phyloP scores from a whole-genome alignment of 768 basidiomycete genomes.

The Rhizopogon rudus region DNA sequence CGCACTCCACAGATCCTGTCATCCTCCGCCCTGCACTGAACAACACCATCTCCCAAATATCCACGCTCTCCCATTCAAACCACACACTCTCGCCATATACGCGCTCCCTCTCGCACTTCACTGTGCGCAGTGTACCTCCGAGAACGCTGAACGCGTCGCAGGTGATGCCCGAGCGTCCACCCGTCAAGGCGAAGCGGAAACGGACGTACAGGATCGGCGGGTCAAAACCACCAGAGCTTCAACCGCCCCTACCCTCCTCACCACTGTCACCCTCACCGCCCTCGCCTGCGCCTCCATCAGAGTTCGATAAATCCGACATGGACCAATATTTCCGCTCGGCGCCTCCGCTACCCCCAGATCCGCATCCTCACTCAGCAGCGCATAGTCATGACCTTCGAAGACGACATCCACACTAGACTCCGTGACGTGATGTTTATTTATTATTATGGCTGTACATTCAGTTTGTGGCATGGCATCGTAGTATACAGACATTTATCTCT shows the following conservation, averaged over 20 bases:
- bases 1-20: constrained; percentile 36
- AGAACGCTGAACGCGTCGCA: constrained; percentile 32
- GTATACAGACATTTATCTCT: no score
- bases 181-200: constrained; percentile 72
- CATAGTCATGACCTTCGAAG: constrained; percentile 16
- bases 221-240: constrained; percentile 5
- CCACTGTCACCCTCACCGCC: constrained; percentile 18
- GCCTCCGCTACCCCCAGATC: neutral
- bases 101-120: constrained; percentile 84
- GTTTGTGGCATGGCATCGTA: no score
- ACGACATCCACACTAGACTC: constrained; percentile 14
- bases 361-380: neutral
- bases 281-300: constrained; percentile 37
- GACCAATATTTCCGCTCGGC: constrained; percentile 61
- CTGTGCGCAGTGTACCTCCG: constrained; percentile 84
- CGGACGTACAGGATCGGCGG: constrained; percentile 61
- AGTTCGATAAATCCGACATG: constrained; percentile 69
- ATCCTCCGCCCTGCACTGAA: constrained; percentile 66
- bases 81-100: constrained; percentile 96
- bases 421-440: neutral
- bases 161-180: constrained; percentile 39
- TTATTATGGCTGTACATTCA: no score
- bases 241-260: neutral
- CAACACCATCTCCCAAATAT: constrained; percentile 79
- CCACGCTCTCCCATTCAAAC: constrained; percentile 82